Evolutionary conservation across 306 rosid species (phyloP).

Genomic region (Oemleria cerasiformis): DNA sequence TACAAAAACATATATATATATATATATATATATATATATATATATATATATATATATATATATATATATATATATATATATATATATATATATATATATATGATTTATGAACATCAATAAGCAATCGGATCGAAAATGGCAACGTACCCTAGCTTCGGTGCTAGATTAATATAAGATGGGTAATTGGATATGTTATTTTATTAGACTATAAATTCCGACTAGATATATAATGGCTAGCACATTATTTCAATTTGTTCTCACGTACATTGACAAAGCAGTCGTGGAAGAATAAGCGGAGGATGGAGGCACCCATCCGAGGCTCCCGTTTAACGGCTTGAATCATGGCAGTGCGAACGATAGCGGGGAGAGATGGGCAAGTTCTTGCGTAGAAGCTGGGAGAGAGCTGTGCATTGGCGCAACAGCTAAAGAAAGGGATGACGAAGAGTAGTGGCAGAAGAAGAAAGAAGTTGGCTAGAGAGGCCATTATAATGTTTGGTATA

Average conservation of each 20-base stretch:
- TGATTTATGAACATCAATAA: background rate
- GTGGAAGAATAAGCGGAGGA: conserved; percentile 85
- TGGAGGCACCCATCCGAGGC: conserved; percentile 63
- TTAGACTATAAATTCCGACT: too few relatives aligned
- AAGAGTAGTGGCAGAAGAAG: conserved; percentile 16
- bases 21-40: too few relatives aligned
- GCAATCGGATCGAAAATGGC: background rate
- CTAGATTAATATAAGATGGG: too few relatives aligned
- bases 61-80: too few relatives aligned
- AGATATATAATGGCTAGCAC: too few relatives aligned
- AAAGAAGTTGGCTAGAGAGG: background rate
- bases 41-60: too few relatives aligned
- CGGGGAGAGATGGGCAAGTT: conserved; percentile 51
- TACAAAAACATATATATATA: conserved; percentile 8
- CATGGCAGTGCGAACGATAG: conserved; percentile 48
- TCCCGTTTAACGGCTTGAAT: conserved; percentile 39
- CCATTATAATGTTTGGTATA: background rate
- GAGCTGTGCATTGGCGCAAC: conserved; percentile 53
- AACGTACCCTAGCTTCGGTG: too few relatives aligned
- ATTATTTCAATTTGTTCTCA: too few relatives aligned
- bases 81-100: too few relatives aligned
- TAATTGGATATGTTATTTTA: too few relatives aligned
- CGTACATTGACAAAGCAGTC: conserved; percentile 76
- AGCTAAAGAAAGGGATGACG: conserved; percentile 31
- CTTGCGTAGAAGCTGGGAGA: conserved; percentile 44